Evolutionary conservation across 78 protist species (phyloP), one percentile per base, ranked within the genome.

Genomic region (Tieghemostelium lacteum): DNA sequence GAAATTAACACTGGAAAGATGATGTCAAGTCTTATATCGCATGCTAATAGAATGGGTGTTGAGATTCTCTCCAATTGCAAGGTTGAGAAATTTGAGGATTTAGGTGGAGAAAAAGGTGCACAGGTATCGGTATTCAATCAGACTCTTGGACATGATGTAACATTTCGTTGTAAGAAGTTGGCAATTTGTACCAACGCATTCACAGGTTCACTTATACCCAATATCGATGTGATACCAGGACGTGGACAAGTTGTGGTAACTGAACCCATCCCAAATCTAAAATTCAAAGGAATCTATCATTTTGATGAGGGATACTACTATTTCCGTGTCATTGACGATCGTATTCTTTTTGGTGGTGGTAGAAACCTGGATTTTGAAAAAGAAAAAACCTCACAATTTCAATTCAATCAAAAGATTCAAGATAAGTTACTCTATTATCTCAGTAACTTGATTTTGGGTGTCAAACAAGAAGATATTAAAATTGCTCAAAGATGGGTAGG

Each of bases 261-360:
- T 7, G 54, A 57, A 12, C 70, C 70, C 3, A 37, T 57, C 5
- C 65, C 65, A 10, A 31, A 28, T 20, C 55, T 71, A 16, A 24
- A 26, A 7, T 57, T 73, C 8, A 54, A 73, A 73, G 83, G 83
- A 36, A 57, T 73, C 7, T 57, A 73, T 37, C 83, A 73, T 37
- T 73, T 73, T 26, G 83, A 73, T 26, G 83, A 73, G 39, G 83
- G 83, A 4, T 73, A 58, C 17, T 73, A 57, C 57, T 73, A 73
- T 20, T 73, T 73, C 19, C 26, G 83, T 28, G 83, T 57, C 36
- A 57, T 29, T 28, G 83, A 73, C 28, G 83, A 67, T 39, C 20
- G 67, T 24, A 57, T 73, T 26, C 7, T 73, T 36, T 73, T 73
- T 57, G 83, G 83, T 73, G 83, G 83, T 24, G 83, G 83, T 37